phyloP scores from a whole-genome alignment of 176 grass and related monocot species.

The Rhynchospora tenuis region DNA sequence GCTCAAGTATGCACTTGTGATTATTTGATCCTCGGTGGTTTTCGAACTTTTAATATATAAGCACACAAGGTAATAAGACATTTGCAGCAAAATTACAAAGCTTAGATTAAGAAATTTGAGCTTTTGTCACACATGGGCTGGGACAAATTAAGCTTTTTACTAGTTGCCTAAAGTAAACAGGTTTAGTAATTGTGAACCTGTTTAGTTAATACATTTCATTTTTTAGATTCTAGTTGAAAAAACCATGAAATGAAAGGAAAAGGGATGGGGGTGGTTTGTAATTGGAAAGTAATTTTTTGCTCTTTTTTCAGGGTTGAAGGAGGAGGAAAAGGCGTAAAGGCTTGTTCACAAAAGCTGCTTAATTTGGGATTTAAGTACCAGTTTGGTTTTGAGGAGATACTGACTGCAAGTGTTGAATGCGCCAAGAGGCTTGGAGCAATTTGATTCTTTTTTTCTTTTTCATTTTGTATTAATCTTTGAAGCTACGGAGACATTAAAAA shows the following conservation, averaged over 20 bases:
- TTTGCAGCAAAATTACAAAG: too few species aligned
- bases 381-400: conserved; percentile 39
- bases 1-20: too few species aligned
- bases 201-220: too few species aligned
- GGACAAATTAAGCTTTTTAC: too few species aligned
- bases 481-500: neutral
- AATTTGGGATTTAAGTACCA: conserved; percentile 56
- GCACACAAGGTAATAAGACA: too few species aligned
- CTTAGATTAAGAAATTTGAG: too few species aligned
- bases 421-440: conserved; percentile 36
- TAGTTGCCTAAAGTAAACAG: too few species aligned
- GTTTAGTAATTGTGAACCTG: too few species aligned
- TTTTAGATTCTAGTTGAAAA: too few species aligned
- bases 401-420: conserved; percentile 41
- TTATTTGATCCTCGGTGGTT: too few species aligned
- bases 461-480: neutral
- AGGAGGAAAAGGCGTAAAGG: conserved; percentile 20
- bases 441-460: neutral
- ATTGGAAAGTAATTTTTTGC: neutral
- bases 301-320: conserved; percentile 37
- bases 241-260: neutral
- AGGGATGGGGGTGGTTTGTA: neutral
- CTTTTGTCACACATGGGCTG: too few species aligned
- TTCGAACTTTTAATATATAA: too few species aligned
- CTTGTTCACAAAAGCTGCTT: conserved; percentile 36